Percentiles rank a stretch among this genome's conserved stretches.
Evolutionary conservation across 345 rosid genomes (phyloP).

Genomic region (Fremontodendron californicum): DNA sequence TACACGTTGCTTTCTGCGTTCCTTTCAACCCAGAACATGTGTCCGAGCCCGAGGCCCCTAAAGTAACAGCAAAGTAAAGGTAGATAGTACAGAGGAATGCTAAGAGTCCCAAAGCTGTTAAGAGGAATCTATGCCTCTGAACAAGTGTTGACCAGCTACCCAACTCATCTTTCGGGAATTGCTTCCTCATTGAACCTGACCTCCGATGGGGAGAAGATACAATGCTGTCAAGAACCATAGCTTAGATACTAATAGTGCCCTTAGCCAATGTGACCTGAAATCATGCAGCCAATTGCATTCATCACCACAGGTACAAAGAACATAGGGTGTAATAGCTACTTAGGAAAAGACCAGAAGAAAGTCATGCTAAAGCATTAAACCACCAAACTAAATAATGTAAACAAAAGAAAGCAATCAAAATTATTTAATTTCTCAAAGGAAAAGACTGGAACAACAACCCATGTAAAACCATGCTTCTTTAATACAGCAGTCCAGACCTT

Average conservation of each 20-base stretch:
- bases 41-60: conserved; percentile 44
- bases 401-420: neutral
- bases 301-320: neutral
- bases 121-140: conserved; percentile 80
- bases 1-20: conserved; percentile 57
- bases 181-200: conserved; percentile 59
- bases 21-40: conserved; percentile 73
- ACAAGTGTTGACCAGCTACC: conserved; percentile 74
- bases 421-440: neutral
- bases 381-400: neutral
- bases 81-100: conserved; percentile 79
- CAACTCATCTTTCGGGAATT: conserved; percentile 59
- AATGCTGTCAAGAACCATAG: conserved; percentile 71
- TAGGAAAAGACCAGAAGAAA: neutral
- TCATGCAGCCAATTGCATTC: neutral
- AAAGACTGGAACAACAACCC: neutral
- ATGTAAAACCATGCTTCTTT: neutral
- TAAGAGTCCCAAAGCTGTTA: conserved; percentile 74
- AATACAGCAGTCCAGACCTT: neutral
- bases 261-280: conserved; percentile 21
- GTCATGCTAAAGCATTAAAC: neutral
- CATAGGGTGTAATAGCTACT: neutral
- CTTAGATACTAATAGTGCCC: neutral
- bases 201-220: conserved; percentile 75
- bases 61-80: conserved; percentile 84